These are phyloP conservation scores for Metschnikowia hibisci DNA, from an alignment of 805 yeast genomes.

Conservation along the genomic window DNA sequence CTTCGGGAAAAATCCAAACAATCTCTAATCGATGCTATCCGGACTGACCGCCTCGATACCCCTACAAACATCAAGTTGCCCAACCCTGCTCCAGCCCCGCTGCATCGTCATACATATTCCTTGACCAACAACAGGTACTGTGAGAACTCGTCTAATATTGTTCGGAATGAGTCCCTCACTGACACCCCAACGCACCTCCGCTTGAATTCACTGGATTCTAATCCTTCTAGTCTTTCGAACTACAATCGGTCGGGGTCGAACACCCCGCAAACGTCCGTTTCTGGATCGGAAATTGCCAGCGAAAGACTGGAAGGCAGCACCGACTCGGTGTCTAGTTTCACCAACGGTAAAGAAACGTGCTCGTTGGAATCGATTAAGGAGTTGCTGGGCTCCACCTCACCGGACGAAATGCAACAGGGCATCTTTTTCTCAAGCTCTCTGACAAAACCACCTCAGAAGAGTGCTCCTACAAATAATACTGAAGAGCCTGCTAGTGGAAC, in stretches of 20 bases:
- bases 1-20: slow-evolving; percentile 15
- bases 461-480: background rate
- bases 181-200: slow-evolving; percentile 1
- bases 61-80: slow-evolving; percentile 22
- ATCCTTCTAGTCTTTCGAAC: slow-evolving; percentile 24
- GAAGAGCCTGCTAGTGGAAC: background rate
- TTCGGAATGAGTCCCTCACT: slow-evolving; percentile 12
- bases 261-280: slow-evolving; percentile 32
- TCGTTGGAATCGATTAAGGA: slow-evolving; percentile 13
- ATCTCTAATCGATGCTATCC: slow-evolving; percentile 22
- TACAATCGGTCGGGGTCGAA: slow-evolving; percentile 24
- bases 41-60: slow-evolving; percentile 23
- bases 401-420: background rate
- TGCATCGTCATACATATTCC: slow-evolving; percentile 10
- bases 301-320: slow-evolving; percentile 11
- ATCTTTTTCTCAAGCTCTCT: background rate
- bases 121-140: slow-evolving; percentile 17
- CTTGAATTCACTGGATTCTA: slow-evolving; percentile 13
- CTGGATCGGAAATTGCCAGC: slow-evolving; percentile 12
- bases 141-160: slow-evolving; percentile 17
- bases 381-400: background rate
- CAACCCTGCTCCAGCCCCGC: background rate
- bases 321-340: slow-evolving; percentile 9
- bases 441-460: background rate
- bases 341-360: slow-evolving; percentile 8